Base-by-base conservation (phyloP, 106 monocot species). In the Ottelia alismoides region DNA sequence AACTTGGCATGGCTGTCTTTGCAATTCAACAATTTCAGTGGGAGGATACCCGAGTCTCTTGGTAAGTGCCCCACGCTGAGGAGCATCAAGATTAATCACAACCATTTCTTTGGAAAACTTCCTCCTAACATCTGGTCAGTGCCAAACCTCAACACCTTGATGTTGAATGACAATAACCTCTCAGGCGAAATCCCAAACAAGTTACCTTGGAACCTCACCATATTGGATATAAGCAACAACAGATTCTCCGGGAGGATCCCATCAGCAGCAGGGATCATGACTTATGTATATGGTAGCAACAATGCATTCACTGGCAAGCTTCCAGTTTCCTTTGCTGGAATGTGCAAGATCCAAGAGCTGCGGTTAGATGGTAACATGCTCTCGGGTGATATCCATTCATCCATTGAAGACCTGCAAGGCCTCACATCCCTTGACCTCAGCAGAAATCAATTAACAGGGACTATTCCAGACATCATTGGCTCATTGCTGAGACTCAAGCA, bases 211-310 rank as follows among this genome's bases (percentile, higher is more conserved):
- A 83, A 74, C 25, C 66, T 93, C 0, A 54, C 67, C 0, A 59
- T 72, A 20, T 26, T 93, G 22, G 70, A 83, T 11, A 70, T 93
- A 3, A 49, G 29, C 31, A 65, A 70, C 58, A 93, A 93, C 53
- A 35, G 23, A 22, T 87, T 93, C 65, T 67, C 74, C 18, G 87
- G 92, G 0, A 64, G 27, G 0, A 47, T 93, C 24, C 92, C 92
- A 11, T 68, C 72, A 0, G 22, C 49, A 5, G 77, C 77, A 0
- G 1, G 2, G 0, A 54, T 30, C 0, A 70, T 93, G 1, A 1
- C 14, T 18, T 68, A 87, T 1, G 68, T 93, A 32, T 1, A 0
- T 2, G 92, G 64, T 0, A 53, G 31, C 30, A 63, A 77, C 46
- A 92, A 92, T 50, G 35, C 18, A 11, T 74, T 92, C 32, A 57